Evolutionary conservation across 805 yeast genomes (phyloP), one percentile per base, ranked within the genome.

Genomic region (Wickerhamomyces strasburgensis): DNA sequence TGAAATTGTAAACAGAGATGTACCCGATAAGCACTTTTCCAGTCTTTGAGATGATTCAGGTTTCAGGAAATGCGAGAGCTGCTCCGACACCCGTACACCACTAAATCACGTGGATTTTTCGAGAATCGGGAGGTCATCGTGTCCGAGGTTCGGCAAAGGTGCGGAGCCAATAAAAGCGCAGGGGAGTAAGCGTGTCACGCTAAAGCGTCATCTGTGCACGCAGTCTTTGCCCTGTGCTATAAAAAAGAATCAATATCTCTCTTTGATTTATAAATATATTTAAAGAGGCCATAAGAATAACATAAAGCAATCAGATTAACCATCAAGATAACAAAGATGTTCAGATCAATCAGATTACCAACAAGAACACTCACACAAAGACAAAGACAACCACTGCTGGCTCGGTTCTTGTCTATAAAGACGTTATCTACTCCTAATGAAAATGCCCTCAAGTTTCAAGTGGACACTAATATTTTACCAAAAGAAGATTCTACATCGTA

Each of bases 361-460:
- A 10, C 26, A 13, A 28, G 24, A 21, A 29, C 48, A 33, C 28
- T 38, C 24, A 14, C 44, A 19, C 47, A 15, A 18, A 25, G 23
- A 17, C n/a, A 3, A 8, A 21, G 29, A 24, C 30, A n/a, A 5
- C 15, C 28, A n/a, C n/a, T n/a, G n/a, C 17, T 29, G 16, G 26
- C 35, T 4, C 45, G 56, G 42, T 34, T 15, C 13, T 44, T 52
- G 6, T 48, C 55, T 3, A 58, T 67, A 31, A 64, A 71, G 44
- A 64, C 86, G 0, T 53, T 72, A 14, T 65, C 80, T 2, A 83
- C 93, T 0, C 93, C 93, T 11, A 82, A 82, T 51, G 84, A 78
- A 35, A 78, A 83, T 56, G 88, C 93, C 1, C 60, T 83, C 38
- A 83, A 83, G 52, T 83, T 80, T 52, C 64, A 80, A 51, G 14